These are phyloP conservation scores for Colletotrichum gigasporum DNA, from an alignment of 2,329 filamentous ascomycete genomes.

Conservation along the genomic window DNA sequence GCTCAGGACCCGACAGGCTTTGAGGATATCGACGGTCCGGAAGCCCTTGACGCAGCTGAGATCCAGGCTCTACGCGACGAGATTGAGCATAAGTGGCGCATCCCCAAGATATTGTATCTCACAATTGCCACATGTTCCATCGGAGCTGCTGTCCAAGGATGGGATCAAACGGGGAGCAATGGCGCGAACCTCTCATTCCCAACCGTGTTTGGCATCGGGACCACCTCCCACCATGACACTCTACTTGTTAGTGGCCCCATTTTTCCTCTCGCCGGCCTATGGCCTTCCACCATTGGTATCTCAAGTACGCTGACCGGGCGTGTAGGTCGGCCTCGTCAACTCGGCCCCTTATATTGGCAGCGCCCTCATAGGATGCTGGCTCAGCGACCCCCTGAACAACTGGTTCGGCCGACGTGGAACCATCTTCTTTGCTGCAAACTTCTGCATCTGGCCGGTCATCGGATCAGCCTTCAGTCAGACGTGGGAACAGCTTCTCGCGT, in stretches of 20 bases:
- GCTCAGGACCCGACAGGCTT: constrained; percentile 61
- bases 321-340: constrained; percentile 68
- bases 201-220: constrained; percentile 54
- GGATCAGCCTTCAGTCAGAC: constrained; percentile 76
- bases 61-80: constrained; percentile 52
- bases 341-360: constrained; percentile 54
- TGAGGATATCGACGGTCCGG: constrained; percentile 48
- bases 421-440: constrained; percentile 76
- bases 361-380: constrained; percentile 73
- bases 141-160: constrained; percentile 63
- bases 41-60: constrained; percentile 54
- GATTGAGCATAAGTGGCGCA: constrained; percentile 58
- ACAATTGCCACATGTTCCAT: constrained; percentile 61
- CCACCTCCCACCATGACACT: constrained; percentile 52
- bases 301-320: constrained; percentile 33
- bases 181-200: constrained; percentile 59
- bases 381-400: constrained; percentile 72
- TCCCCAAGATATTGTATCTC: constrained; percentile 58
- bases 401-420: constrained; percentile 73
- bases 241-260: constrained; percentile 48
- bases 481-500: constrained; percentile 77
- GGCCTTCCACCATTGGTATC: not conserved
- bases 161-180: constrained; percentile 58
- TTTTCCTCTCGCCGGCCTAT: not conserved
- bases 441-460: constrained; percentile 75